Base-by-base conservation (phyloP, 2,329 filamentous ascomycete species). In the Calonectria pteridis region DNA sequence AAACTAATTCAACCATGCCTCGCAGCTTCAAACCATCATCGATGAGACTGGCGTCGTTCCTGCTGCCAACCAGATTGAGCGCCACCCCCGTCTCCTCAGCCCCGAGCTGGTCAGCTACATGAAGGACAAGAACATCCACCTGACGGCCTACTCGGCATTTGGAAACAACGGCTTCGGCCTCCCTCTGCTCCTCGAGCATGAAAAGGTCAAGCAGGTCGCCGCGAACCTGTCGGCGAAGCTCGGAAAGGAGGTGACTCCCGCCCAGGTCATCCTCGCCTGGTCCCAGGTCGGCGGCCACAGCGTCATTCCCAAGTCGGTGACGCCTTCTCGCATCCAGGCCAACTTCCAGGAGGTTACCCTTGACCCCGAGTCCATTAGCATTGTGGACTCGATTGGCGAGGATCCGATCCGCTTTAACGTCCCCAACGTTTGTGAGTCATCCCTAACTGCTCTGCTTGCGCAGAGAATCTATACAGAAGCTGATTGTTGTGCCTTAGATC, bases 281-380 rank as follows among this genome's bases (percentile, higher is more conserved):
- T 83, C 86, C 86, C 82, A 88, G 85, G 78, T 88, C 49, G 84
- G 91, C 77, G 92, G 91, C 68, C 92, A 92, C 84, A 91, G 88
- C 77, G 93, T 95, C 77, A 94, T 95, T 78, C 94, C 94, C 80
- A 95, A 95, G 88, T 93, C 90, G n/a, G 93, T 94, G 76, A 94
- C 89, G 71, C 88, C 91, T 64, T 87, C 87, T 49, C 90, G 93
- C 72, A 95, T 95, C 77, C 86, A 90, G 79, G 89, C 87, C 80
- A 95, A 95, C 88, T 94, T 93, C 81, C 86, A 92, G 85, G 89
- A 93, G 83, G 87, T 92, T 64, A 88, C 94, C 79, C 85, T 94
- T 73, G 84, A 86, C 58, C 86, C 89, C 49, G 87, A 88, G 67
- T 90, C 93, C 77, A 89, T 92, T 78, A 40, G 37, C 33, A 40